Evolutionary conservation across 164 flowering plant genomes (phyloP), one percentile per base, ranked within the genome.

Genomic region (Piper betle): DNA sequence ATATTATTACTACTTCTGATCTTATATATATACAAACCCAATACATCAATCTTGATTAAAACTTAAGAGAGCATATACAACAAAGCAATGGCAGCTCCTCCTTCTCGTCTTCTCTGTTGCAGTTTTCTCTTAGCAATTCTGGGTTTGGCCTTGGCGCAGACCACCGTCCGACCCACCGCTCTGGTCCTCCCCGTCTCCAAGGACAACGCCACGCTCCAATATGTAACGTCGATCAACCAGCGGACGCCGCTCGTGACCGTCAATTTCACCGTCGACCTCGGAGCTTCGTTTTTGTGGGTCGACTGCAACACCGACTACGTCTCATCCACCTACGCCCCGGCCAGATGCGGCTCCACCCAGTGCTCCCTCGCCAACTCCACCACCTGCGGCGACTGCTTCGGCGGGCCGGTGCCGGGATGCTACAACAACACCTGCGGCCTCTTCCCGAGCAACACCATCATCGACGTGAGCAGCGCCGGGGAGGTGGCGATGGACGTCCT

Each of bases 151-250:
- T 2, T 38, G 37, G 48, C 64, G 15, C 72, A 64, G 13, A 4
- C 15, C 16, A 54, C 75, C 40, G 61, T 43, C 63, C 61, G 62
- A 0, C 74, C 76, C 9, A 58, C 18, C 3, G 71, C 74, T 0
- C 73, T 73, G 10, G 65, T 76, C 55, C 63, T 73, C 9, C 80
- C 68, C 1, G 53, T 77, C 38, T 3, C 73, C 1, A 77, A 77
- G 64, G 72, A 77, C 43, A 59, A 72, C 9, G 59, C 70, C 6
- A 72, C 75, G 1, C 63, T 40, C 37, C 78, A 77, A 53, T 77
- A 74, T 57, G n/a, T 62, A 0, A 63, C 78, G 57, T 15, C 7
- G 1, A 40, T 77, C 66, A 39, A 37, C 40, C 75, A 65, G 38
- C 62, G 73, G 39, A 72, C 73, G 0, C 77, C 77, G 0, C 68